phyloP scores from a whole-genome alignment of 768 basidiomycete genomes.

The Psilocybe subaeruginosa region DNA sequence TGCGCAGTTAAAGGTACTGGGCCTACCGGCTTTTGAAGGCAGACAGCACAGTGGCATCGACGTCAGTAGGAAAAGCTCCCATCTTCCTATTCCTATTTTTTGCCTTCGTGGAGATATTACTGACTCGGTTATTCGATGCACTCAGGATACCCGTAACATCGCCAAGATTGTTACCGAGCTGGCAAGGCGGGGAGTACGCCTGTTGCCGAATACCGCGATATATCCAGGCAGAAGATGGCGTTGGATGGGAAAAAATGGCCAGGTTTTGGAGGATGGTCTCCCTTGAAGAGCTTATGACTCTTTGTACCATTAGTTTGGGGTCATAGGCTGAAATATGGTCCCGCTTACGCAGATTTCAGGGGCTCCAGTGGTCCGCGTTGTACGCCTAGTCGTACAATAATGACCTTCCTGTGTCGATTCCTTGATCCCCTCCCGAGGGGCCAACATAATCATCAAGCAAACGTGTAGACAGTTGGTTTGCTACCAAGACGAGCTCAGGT shows the following conservation, averaged over 20 bases:
- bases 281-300: constrained; percentile 17
- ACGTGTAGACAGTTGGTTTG: background rate
- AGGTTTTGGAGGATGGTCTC: constrained; percentile 55
- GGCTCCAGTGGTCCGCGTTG: constrained; percentile 1
- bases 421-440: background rate
- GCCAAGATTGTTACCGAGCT: constrained; percentile 81
- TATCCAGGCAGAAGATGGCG: constrained; percentile 69
- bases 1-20: constrained; percentile 75
- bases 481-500: background rate
- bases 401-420: background rate
- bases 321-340: constrained; percentile 22
- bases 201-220: constrained; percentile 77
- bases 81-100: constrained; percentile 18
- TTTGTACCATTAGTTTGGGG: constrained; percentile 25
- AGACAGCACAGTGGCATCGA: constrained; percentile 89
- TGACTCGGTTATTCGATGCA: constrained; percentile 22
- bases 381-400: background rate
- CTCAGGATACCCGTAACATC: constrained; percentile 89
- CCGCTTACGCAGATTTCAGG: constrained; percentile 19
- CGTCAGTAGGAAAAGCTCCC: constrained; percentile 50
- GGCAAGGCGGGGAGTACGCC: constrained; percentile 63
- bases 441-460: background rate
- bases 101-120: constrained; percentile 16
- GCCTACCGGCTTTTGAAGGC: constrained; percentile 77
- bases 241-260: constrained; percentile 85